Conservation (phyloP, 139 green algal genomes). For the Chlorella sorokiniana region DNA sequence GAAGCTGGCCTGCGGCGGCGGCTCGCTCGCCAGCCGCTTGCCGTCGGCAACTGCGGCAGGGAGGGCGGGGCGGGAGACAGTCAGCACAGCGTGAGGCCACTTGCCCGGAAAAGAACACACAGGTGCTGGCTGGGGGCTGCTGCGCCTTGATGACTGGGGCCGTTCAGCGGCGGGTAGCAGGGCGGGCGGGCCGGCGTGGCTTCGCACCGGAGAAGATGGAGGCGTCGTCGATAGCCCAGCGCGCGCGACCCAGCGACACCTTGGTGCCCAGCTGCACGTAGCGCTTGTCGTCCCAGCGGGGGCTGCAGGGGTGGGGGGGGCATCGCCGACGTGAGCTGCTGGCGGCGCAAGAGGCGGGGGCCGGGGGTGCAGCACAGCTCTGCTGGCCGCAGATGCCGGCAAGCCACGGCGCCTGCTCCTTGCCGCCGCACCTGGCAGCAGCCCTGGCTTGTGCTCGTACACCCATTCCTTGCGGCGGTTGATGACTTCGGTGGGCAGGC, state of each 20-base stretch:
- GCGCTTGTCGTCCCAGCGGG: constrained; percentile 21
- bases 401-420: neutral
- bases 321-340: too few relatives aligned
- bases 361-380: too few relatives aligned
- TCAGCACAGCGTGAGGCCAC: neutral
- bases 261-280: constrained; percentile 41
- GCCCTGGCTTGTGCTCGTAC: constrained; percentile 15
- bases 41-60: constrained; percentile 47
- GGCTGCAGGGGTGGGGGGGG: too few relatives aligned
- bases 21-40: constrained; percentile 46
- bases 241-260: constrained; percentile 31
- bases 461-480: constrained; percentile 12
- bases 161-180: too few relatives aligned
- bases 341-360: too few relatives aligned
- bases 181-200: too few relatives aligned
- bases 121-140: neutral
- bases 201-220: constrained; percentile 57
- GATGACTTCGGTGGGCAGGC: constrained; percentile 17
- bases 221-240: constrained; percentile 40
- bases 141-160: too few relatives aligned
- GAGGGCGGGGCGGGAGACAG: neutral
- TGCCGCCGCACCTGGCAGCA: neutral
- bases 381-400: neutral
- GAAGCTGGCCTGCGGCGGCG: constrained; percentile 20
- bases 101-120: neutral